Base-by-base conservation (phyloP, 305 asterid species). In the Caryopteris hybrid region DNA sequence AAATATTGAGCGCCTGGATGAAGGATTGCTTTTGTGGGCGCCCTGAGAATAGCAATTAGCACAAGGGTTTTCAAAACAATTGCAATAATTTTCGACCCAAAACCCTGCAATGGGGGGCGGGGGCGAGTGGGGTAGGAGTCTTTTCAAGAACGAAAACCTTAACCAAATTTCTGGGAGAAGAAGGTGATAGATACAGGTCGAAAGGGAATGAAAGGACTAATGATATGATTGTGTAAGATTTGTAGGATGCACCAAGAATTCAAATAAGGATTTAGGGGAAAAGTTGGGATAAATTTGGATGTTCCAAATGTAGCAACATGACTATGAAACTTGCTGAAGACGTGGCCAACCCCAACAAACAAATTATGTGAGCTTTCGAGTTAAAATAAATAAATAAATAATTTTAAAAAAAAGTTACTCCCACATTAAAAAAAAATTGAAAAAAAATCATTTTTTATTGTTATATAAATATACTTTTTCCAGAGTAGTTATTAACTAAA, bases 271-370 rank as follows among this genome's bases (percentile, higher is more conserved):
- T 41, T 62, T 59, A 43, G 46, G 11, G 55, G 21, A 38, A 25
- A 34, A 7, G 34, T 2, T 31, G 3, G 77, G 45, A 42, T 68
- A 17, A 39, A 52, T 48, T 39, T 36, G 39, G 12, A 25, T 73
- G 78, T 77, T 54, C 76, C 69, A 42, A 73, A 69, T 77, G 53
- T 64, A 56, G 82, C 64, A 73, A 73, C 78, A 57, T 51, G 53
- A 67, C 77, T 62, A 64, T 51, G 58, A 18, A 56, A 61, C 43
- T 23, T n/a, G 52, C 31, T 1, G 12, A 29, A 9, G 60, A 51
- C 51, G 17, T 56, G 62, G 41, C 63, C 48, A 17, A 6, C 45
- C 39, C 42, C 43, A 14, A 43, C 48, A 4, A 23, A 48, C 39
- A 33, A 7, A 8, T 36, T 36, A 34, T 58, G 23, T 7, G 29